Evolutionary conservation across 495 filamentous ascomycete species (phyloP), one percentile per base, ranked within the genome.

Genomic region (Bathelium albidoporum): DNA sequence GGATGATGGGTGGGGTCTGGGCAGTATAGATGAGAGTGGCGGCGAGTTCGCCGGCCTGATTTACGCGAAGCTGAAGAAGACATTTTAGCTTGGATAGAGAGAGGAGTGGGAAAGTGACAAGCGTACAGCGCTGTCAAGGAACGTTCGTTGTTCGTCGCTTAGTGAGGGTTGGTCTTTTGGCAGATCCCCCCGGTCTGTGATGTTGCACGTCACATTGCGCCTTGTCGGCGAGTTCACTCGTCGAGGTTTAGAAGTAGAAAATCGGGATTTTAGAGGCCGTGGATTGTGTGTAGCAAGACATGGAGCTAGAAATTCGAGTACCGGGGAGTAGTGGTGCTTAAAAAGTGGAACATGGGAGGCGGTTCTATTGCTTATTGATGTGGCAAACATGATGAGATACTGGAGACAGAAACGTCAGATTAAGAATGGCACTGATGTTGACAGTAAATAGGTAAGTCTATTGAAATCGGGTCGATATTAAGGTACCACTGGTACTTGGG

Each of bases 61-160:
- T 78, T 26, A 78, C 76, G 65, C 75, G 75, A 26, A 78, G 73
- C 68, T 72, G 24, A 3, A 55, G 20, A 58, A 12, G 39, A n/a
- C 36, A 24, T 53, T 44, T 62, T 59, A 69, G 69, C 63, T 55
- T 53, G 36, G 31, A 32, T 63, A n/a, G 62, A 60, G n/a, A n/a
- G n/a, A 34, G 24, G 22, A n/a, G 32, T 60, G 7, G 22, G 14
- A 45, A 68, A 59, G 63, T 45, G 39, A 60, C 53, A 36, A 12
- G 66, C 79, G 66, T 76, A 86, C 83, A 64, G 91, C 91, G 60
- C 84, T 82, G 59, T 90, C 88, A 63, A 97, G 85, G 72, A 87
- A 94, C 53, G 85, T 79, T 32, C 82, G 82, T 71, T 96, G 91
- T 55, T 81, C 77, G 61, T 80, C 74, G 29, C 49, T 55, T 10